These are phyloP conservation scores for Canavalia gladiata DNA, from an alignment of 306 rosid genomes.

Conservation along the genomic window DNA sequence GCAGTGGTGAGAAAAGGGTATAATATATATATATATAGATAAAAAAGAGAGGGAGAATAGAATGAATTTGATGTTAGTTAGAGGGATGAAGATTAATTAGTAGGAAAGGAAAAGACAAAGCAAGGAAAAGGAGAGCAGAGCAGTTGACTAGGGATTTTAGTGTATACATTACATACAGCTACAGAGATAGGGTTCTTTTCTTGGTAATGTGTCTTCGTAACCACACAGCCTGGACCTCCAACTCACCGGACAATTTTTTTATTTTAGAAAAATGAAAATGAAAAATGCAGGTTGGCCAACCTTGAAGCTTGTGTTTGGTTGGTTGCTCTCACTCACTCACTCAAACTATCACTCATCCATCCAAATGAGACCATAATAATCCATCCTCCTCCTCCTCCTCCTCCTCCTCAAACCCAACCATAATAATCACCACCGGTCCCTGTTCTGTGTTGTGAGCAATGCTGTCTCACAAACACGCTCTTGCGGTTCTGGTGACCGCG, in stretches of 20 bases:
- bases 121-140: background rate
- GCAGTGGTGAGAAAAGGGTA: too few relatives aligned
- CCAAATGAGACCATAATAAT: too few relatives aligned
- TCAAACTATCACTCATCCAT: background rate
- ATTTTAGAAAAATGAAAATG: too few relatives aligned
- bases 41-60: too few relatives aligned
- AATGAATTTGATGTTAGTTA: background rate
- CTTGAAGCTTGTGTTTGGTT: background rate
- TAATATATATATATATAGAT: too few relatives aligned
- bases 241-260: background rate
- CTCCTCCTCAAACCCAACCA: too few relatives aligned
- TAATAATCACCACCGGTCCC: too few relatives aligned
- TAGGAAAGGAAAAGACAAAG: background rate
- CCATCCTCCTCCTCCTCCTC: too few relatives aligned
- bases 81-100: background rate
- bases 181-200: slow-evolving; percentile 55
- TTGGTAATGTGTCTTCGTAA: slow-evolving; percentile 14
- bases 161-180: background rate
- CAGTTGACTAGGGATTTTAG: slow-evolving; percentile 50
- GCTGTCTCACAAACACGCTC: background rate
- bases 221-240: slow-evolving; percentile 54
- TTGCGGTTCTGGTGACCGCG: background rate
- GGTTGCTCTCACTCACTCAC: background rate
- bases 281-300: too few relatives aligned
- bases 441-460: background rate